Base-by-base conservation (phyloP, 768 basidiomycete genomes). In the Sporobolomyces phaffii region DNA sequence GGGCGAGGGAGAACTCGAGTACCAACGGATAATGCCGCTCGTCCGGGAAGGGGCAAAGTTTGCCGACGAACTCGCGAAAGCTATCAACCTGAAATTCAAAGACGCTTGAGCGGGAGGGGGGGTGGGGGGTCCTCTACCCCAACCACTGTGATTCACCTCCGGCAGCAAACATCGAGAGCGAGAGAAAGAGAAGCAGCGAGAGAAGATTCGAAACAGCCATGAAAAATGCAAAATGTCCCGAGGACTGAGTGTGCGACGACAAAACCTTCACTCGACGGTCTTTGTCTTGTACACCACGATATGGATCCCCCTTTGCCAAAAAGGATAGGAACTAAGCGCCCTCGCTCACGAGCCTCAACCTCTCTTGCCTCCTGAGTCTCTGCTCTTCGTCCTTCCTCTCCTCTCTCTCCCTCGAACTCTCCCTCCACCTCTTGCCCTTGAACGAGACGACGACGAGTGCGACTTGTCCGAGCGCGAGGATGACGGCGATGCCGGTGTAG, bases 1-100 rank as follows among this genome's bases (percentile, higher is more conserved):
- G 7, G 90, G 89, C 0, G 76, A 82, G 3, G 85, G 85, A 4
- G 85, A 88, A 60, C 75, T 87, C 33, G 79, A 81, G 9, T 72
- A 26, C 28, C 38, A 43, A 10, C 54, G 54, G 40, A 56, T 56
- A 24, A 56, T 43, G 54, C 54, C 54, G 2, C 28, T 56, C 24
- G 40, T 43, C 26, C 8, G 20, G 26, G 54, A 56, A 41, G 54
- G 54, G 13, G 5, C 11, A 3, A 41, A 29, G 22, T 56, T 56
- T 17, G 54, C 54, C 24, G 38, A 18, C 24, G 54, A 56, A 17
- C 28, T 56, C 2, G 54, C 54, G 38, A 56, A 56, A 41, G 54
- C 54, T 15, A 43, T 56, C 34, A 56, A 56, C 40, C 15, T 56
- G 54, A 56, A 56, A 56, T 29, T 56, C 14, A 43, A 40, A 29